A percentile compares a stretch with the other conserved stretches of the same genome.
Evolutionary conservation across 257 asterid genomes (phyloP).

Genomic region (Paraleonurus japonicus): DNA sequence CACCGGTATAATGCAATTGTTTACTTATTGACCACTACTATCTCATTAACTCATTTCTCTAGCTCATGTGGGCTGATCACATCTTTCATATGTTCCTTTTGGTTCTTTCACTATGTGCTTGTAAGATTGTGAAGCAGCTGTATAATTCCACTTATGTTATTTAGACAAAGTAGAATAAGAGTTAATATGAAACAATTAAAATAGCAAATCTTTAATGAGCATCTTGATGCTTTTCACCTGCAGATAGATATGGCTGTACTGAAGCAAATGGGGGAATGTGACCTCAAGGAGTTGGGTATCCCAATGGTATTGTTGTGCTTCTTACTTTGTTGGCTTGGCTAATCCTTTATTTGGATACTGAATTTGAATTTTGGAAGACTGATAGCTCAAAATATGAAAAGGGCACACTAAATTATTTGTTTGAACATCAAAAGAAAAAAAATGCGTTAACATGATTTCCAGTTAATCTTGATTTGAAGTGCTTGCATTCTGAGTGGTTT

Average conservation of each 20-base stretch:
- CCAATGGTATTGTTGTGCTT: conserved; percentile 53
- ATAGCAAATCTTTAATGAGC: neutral
- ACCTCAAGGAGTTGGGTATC: conserved; percentile 73
- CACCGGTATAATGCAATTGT: neutral
- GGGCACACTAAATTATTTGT: neutral
- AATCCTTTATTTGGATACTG: neutral
- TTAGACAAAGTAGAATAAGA: neutral
- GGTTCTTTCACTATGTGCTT: neutral
- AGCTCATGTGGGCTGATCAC: neutral
- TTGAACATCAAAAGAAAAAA: neutral
- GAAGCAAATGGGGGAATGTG: conserved; percentile 73
- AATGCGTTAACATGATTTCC: neutral
- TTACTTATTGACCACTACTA: too few relatives aligned
- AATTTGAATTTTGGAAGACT: neutral
- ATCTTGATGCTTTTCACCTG: conserved; percentile 17
- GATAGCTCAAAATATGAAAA: neutral
- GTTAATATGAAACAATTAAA: neutral
- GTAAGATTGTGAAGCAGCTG: neutral
- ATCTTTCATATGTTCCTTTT: neutral
- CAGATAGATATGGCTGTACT: conserved; percentile 73
- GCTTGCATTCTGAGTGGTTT: too few relatives aligned
- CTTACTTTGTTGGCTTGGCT: neutral
- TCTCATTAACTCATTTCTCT: neutral
- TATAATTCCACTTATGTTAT: neutral
- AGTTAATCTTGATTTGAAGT: conserved; percentile 18